A percentile compares a stretch with the other conserved stretches of the same genome.
Conservation (phyloP, 805 yeast species). For the Debaryomyces prosopidis region DNA sequence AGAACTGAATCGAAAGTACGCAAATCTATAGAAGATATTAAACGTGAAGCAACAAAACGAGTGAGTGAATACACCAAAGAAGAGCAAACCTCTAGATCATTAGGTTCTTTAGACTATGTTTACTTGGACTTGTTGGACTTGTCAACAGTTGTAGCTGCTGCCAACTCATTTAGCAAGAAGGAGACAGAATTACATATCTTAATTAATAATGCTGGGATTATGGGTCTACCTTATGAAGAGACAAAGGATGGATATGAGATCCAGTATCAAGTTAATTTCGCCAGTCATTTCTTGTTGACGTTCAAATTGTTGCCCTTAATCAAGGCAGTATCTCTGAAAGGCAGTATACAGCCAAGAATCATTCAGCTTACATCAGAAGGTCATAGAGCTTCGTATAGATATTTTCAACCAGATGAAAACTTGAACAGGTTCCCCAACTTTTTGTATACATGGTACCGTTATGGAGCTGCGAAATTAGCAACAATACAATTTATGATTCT, state of each 20-base stretch:
- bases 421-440: constrained; percentile 26
- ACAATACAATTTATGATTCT: constrained; percentile 30
- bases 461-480: constrained; percentile 35
- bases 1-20: constrained; percentile 31
- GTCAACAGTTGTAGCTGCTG: constrained; percentile 25
- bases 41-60: constrained; percentile 31
- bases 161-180: constrained; percentile 17
- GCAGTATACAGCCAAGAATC: constrained; percentile 25
- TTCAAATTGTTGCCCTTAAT: constrained; percentile 27
- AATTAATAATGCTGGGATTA: constrained; percentile 42
- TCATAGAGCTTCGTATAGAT: constrained; percentile 25
- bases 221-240: constrained; percentile 37
- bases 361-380: constrained; percentile 33
- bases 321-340: constrained; percentile 15
- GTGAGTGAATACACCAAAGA: constrained; percentile 6
- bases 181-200: constrained; percentile 33
- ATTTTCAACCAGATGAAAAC: constrained; percentile 23
- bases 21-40: constrained; percentile 33
- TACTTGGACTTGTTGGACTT: constrained; percentile 55
- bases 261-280: constrained; percentile 42
- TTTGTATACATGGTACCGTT: constrained; percentile 31
- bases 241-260: constrained; percentile 40
- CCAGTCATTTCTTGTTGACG: constrained; percentile 36
- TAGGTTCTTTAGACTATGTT: constrained; percentile 55
- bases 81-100: constrained; percentile 17